Evolutionary conservation across 208 protist genomes (phyloP).

Genomic region (Balamuthia mandrillaris): DNA sequence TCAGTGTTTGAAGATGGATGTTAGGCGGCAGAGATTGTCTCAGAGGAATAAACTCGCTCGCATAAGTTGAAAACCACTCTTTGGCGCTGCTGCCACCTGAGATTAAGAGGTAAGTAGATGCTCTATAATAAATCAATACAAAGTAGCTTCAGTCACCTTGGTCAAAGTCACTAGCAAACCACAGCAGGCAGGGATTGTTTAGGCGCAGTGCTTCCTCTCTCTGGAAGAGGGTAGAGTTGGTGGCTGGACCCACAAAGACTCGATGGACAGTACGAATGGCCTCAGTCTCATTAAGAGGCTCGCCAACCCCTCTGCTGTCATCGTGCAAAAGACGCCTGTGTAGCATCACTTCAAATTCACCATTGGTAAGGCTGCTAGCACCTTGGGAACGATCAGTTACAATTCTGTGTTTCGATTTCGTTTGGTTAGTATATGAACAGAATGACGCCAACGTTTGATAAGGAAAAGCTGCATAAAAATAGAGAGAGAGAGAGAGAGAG

Average conservation of each 20-base stretch:
- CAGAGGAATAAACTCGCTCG: background rate
- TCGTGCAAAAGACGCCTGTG: background rate
- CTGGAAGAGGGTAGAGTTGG: background rate
- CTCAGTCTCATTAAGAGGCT: constrained; percentile 1
- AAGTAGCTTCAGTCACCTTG: background rate
- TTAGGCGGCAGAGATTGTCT: background rate
- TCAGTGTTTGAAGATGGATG: background rate
- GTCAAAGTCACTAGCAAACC: background rate
- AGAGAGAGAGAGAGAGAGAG: background rate
- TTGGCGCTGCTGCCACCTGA: background rate
- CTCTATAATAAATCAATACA: background rate
- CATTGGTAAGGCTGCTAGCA: background rate
- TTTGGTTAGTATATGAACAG: background rate
- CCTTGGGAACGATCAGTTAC: background rate
- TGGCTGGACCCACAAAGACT: background rate
- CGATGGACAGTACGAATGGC: background rate
- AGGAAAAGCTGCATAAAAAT: too few species aligned
- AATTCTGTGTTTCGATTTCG: too few species aligned
- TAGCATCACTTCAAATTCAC: background rate
- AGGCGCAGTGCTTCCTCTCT: background rate
- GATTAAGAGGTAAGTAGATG: background rate
- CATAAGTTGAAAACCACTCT: background rate
- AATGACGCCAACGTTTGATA: background rate
- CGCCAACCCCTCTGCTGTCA: background rate
- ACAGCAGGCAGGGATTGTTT: background rate